phyloP scores from a whole-genome alignment of 768 basidiomycete genomes.

The Chlorophyllum brunneum region DNA sequence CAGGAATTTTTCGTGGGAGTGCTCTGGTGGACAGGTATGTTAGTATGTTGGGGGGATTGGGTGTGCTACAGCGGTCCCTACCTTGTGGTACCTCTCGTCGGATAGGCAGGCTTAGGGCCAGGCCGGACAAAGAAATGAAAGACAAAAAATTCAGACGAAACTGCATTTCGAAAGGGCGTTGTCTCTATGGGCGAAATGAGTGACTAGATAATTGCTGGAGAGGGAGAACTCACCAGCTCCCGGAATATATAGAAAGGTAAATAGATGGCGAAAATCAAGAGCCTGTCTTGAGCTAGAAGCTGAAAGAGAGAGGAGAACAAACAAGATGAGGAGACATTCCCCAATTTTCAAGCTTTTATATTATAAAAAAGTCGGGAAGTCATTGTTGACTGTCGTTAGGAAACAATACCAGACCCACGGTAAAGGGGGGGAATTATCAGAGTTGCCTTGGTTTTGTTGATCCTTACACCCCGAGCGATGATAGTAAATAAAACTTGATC shows the following conservation, averaged over 20 bases:
- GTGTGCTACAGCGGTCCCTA: slow-evolving; percentile 19
- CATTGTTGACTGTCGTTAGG: neutral
- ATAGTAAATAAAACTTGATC: neutral
- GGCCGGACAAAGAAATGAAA: slow-evolving; percentile 30
- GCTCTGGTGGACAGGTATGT: slow-evolving; percentile 35
- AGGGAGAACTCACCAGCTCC: neutral
- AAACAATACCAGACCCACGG: neutral
- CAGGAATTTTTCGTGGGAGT: slow-evolving; percentile 60
- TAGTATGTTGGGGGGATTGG: neutral
- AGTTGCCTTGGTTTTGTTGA: slow-evolving; percentile 12
- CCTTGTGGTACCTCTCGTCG: slow-evolving; percentile 66
- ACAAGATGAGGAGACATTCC: neutral
- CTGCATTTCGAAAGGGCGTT: slow-evolving; percentile 23
- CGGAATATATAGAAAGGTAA: slow-evolving; percentile 18
- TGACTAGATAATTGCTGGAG: neutral
- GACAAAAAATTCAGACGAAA: slow-evolving; percentile 31
- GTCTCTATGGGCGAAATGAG: neutral
- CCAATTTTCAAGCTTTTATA: neutral
- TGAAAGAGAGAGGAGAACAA: slow-evolving; percentile 9
- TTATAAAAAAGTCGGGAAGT: neutral
- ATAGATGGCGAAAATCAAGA: slow-evolving; percentile 36
- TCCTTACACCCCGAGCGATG: neutral
- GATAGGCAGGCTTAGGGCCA: slow-evolving; percentile 37
- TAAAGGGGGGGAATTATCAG: neutral
- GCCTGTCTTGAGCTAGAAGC: slow-evolving; percentile 49